Percentiles rank a stretch among this genome's conserved stretches.
phyloP scores from a whole-genome alignment of 257 asterid species.

The Penstemon newberryi region DNA sequence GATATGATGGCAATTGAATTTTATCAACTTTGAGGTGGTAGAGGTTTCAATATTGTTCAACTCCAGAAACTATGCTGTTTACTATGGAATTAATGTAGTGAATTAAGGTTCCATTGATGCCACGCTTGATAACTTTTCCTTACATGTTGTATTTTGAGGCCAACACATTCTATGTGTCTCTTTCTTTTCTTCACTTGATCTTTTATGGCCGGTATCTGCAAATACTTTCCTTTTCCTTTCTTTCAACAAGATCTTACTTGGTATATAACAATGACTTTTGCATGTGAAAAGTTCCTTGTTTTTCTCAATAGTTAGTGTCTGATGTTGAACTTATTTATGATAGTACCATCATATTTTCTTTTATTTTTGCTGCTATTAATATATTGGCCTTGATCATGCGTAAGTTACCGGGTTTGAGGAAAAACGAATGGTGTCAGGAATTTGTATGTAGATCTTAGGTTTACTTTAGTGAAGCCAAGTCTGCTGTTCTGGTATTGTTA shows the following conservation, averaged over 20 bases:
- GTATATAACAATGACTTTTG: conserved; percentile 10
- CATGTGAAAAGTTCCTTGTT: conserved; percentile 9
- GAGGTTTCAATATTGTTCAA: conserved; percentile 7
- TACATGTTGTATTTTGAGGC: background rate
- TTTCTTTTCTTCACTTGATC: conserved; percentile 4
- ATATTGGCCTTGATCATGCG: background rate
- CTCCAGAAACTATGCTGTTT: conserved; percentile 10
- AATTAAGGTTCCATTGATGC: background rate
- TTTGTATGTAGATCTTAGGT: conserved; percentile 17
- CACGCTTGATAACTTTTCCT: background rate
- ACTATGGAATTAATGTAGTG: background rate
- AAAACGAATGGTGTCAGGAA: conserved; percentile 4
- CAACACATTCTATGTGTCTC: conserved; percentile 8
- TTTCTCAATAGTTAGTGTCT: background rate
- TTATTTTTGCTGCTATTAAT: too few species aligned
- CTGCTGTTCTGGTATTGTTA: conserved; percentile 3
- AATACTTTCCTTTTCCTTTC: background rate
- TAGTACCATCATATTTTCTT: background rate
- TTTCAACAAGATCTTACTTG: background rate
- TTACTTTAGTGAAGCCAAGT: background rate
- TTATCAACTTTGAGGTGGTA: background rate
- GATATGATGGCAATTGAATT: background rate
- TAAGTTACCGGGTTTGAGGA: conserved; percentile 6
- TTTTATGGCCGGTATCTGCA: background rate
- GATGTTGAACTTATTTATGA: too few species aligned